phyloP scores from a whole-genome alignment of 75 land plant species.

The Sequoia sempervirens region DNA sequence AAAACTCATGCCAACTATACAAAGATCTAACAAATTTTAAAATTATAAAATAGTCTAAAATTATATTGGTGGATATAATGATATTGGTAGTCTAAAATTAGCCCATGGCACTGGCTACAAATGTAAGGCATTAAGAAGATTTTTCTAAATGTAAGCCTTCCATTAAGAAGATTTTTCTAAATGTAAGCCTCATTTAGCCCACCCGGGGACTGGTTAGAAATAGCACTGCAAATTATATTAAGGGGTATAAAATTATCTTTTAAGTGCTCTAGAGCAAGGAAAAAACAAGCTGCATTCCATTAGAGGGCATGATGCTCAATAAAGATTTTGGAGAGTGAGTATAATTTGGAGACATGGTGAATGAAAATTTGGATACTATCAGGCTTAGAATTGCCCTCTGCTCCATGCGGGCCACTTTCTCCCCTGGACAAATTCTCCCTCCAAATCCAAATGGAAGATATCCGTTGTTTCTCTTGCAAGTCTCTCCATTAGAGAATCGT shows the following conservation, averaged over 20 bases:
- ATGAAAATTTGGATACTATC: background rate
- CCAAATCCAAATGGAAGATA: slow-evolving; percentile 7
- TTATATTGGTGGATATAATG: no score
- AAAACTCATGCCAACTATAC: no score
- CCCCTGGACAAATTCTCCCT: background rate
- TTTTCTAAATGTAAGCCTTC: background rate
- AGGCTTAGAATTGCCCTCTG: slow-evolving; percentile 7
- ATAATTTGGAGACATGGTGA: background rate
- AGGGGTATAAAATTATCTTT: background rate
- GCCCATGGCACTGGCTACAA: no score
- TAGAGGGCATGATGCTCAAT: background rate
- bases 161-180: no score
- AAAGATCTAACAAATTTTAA: no score
- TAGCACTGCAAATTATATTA: background rate
- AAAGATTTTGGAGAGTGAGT: background rate
- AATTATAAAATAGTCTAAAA: no score
- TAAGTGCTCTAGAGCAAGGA: background rate
- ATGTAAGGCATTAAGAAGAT: background rate
- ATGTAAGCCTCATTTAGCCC: background rate
- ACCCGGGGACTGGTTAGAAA: background rate
- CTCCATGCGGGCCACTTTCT: slow-evolving; percentile 2
- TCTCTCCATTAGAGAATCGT: background rate
- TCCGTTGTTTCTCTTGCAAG: background rate
- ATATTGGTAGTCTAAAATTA: no score
- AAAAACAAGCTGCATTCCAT: background rate